Evolutionary conservation across 192 early-diverging fungal species (phyloP), one percentile per base, ranked within the genome.

Genomic region (Coemansia sp.): DNA sequence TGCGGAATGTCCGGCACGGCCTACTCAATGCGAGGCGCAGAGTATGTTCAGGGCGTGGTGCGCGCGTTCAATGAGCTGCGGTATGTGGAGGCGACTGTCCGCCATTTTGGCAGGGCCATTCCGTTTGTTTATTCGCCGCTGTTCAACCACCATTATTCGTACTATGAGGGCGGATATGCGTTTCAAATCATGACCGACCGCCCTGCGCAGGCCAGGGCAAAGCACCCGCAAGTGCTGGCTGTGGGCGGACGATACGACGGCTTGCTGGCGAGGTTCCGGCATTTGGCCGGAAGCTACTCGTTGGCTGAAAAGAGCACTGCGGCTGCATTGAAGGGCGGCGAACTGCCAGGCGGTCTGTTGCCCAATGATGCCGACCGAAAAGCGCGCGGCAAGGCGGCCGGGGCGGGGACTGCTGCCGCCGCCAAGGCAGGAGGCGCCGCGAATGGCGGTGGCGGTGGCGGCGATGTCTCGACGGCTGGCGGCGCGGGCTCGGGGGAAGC

Each of bases 241-340:
- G 63, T 80, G 0, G 88, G 88, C 27, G 88, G 88, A 0, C 79
- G 86, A 17, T 88, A 90, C 55, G 86, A 90, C 63, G 63, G 70
- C 13, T 37, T 90, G 25, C 58, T 90, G 19, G 45, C 58, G 8
- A 41, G 58, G 11, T 82, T 85, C 51, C 34, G 82, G 39, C 71
- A 66, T 78, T 77, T 65, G 67, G 83, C 74, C 25, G 64, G 52
- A 27, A 59, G 40, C 47, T 42, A 48, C 36, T 18, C 40, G 35
- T 36, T 40, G 9, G 42, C 18, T 2, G 53, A 19, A 6, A 51
- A 57, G 4, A 35, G 23, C 22, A 15, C 14, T 0, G 35, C 33
- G 2, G 18, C 4, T 8, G 34, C 3, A 29, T 4, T 19, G 6
- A 15, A 19, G 13, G 35, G 18, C 3, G 26, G 11, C 5, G 30